These are phyloP conservation scores for Rhodotorula toruloides DNA, from an alignment of 768 basidiomycete genomes.

Conservation along the genomic window DNA sequence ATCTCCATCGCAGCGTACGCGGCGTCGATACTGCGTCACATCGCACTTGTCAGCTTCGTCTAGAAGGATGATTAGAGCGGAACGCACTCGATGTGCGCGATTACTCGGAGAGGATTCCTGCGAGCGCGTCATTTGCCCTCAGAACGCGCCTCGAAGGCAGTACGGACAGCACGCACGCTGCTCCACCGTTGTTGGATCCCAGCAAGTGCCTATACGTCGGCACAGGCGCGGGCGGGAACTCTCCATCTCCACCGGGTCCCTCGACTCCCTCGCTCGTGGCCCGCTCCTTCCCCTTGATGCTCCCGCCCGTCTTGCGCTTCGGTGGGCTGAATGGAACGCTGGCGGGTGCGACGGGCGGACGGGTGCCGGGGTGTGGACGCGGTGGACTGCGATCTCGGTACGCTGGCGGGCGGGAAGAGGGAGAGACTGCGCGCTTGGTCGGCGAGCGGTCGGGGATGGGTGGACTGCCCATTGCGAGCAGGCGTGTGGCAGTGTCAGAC, in stretches of 20 bases:
- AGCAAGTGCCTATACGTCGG: slow-evolving; percentile 29
- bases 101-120: slow-evolving; percentile 66
- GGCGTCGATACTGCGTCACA: slow-evolving; percentile 57
- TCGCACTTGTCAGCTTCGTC: not conserved
- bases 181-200: slow-evolving; percentile 22
- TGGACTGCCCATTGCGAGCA: slow-evolving; percentile 18
- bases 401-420: not conserved
- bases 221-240: slow-evolving; percentile 40
- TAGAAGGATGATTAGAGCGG: not conserved
- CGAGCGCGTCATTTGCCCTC: slow-evolving; percentile 37
- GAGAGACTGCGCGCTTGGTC: not conserved
- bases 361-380: slow-evolving; percentile 16
- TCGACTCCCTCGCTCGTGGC: slow-evolving; percentile 8
- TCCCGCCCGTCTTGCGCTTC: slow-evolving; percentile 26
- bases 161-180: slow-evolving; percentile 3
- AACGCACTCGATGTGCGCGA: slow-evolving; percentile 62
- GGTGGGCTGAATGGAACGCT: slow-evolving; percentile 27
- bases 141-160: not conserved
- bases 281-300: slow-evolving; percentile 39
- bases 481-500: not conserved
- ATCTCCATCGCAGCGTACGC: slow-evolving; percentile 78
- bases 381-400: slow-evolving; percentile 16
- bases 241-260: slow-evolving; percentile 46
- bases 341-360: slow-evolving; percentile 2
- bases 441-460: slow-evolving; percentile 32